Base-by-base conservation (phyloP, 2,329 filamentous ascomycete species). In the Cercospora sesami region DNA sequence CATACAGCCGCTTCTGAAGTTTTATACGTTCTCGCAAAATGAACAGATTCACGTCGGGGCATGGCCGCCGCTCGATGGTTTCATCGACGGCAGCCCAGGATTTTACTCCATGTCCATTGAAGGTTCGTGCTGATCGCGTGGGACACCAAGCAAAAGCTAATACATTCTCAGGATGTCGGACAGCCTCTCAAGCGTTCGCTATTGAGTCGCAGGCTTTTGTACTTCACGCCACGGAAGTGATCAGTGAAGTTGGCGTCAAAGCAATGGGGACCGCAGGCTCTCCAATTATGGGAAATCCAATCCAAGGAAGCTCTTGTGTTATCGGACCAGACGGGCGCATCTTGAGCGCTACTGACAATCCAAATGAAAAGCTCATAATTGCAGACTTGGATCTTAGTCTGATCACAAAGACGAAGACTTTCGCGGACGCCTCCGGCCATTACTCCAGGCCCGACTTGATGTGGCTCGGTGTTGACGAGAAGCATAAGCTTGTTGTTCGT, bases 151-250 rank as follows among this genome's bases (percentile, higher is more conserved):
- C 5, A 8, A 60, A 30, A 39, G 45, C 48, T 64, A 23, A 78
- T 31, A n/a, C 53, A 5, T 6, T 3, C 31, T 1, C 48, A 76
- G 80, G 80, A 4, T 82, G 80, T 65, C 80, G 80, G n/a, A n/a
- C 31, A 80, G 73, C 55, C 77, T 87, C 1, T 83, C 85, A 84
- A 68, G 81, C 83, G 0, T 87, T 88, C 70, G 86, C 87, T 1
- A 83, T 89, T 8, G 87, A 89, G 73, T 82, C 84, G 1, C 79
- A 80, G 33, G 14, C 33, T 12, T 36, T 36, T 36, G n/a, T 36
- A 12, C 33, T 36, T 36, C 33, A 36, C 33, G 16, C 33, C 14
- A 36, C 33, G 33, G 16, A 12, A 16, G 33, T 88, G 2, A 78
- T 86, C 60, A 80, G 79, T 0, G 71, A 83, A 6, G 73, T 79